Evolutionary conservation across 2,329 filamentous ascomycete genomes (phyloP), one percentile per base, ranked within the genome.

Genomic region (Balansia obtecta): DNA sequence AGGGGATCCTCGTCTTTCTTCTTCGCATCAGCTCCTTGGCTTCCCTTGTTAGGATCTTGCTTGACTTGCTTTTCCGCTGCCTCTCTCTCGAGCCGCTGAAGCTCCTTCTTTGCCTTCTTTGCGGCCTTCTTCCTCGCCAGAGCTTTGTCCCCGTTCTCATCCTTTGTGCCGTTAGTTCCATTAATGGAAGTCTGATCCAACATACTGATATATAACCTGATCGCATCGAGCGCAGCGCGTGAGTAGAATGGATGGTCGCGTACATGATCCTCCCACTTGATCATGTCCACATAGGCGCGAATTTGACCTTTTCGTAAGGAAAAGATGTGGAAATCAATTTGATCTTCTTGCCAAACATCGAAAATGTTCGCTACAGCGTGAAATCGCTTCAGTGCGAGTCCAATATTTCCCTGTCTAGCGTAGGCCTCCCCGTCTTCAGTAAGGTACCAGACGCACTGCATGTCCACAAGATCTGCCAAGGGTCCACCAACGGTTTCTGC

Each of bases 291-390:
- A 63, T 98, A 98, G 1, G 93, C 87, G 51, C 91, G 78, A 53
- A 97, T 88, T 74, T 95, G 91, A 13, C 94, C 94, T 68, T 97
- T 98, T 18, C 93, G 78, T n/a, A 98, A 73, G 18, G 89, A 96
- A 68, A 98, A 98, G 65, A 82, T 88, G 74, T 98, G 94, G 73
- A 98, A 98, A 65, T 98, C 93, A 61, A 97, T 96, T 63, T 98
- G 93, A 60, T 98, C 93, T 65, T 98, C 94, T 63, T 95, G 86
- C 93, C 93, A 98, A 18, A 88, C 82, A 57, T 97, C 91, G 61
- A 98, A 98, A 57, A 98, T 94, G 68, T 87, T 88, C 65, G 85
- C 84, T 51, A 98, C 80, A 20, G 87, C 76, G 56, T 90, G 87
- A 68, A 96, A 91, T 46, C 94, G 82, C 73, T 98, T 98, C 49